Percentiles rank a stretch among this genome's conserved stretches.
Evolutionary conservation across 129 eudicot species (phyloP).

Genomic region (Smallanthus sonchifolius): DNA sequence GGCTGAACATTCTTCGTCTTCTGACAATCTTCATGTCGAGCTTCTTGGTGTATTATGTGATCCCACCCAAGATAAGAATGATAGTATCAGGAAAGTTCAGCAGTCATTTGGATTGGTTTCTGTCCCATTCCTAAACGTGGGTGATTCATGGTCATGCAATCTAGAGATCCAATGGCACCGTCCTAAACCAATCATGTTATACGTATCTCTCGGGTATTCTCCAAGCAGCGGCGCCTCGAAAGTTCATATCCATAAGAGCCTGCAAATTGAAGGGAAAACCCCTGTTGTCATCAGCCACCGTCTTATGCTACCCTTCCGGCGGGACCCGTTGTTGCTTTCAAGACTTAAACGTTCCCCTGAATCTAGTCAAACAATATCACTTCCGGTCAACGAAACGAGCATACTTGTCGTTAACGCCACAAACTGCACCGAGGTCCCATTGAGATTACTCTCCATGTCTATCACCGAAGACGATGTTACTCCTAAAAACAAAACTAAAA

Average conservation of each 20-base stretch:
- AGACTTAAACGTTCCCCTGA: constrained; percentile 49
- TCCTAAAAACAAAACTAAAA: constrained; percentile 7
- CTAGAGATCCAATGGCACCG: constrained; percentile 92
- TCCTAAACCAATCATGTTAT: constrained; percentile 88
- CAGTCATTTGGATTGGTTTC: constrained; percentile 88
- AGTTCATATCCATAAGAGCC: constrained; percentile 84
- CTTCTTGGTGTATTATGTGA: constrained; percentile 66
- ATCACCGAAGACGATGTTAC: constrained; percentile 35
- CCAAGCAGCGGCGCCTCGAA: constrained; percentile 53
- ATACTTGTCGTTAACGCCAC: constrained; percentile 62
- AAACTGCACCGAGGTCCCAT: constrained; percentile 86
- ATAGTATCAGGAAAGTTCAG: constrained; percentile 64
- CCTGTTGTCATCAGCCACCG: constrained; percentile 70
- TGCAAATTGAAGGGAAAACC: constrained; percentile 88
- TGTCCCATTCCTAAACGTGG: constrained; percentile 62
- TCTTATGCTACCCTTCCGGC: constrained; percentile 76
- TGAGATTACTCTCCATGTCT: constrained; percentile 62
- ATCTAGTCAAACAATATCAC: constrained; percentile 41
- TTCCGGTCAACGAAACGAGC: constrained; percentile 76
- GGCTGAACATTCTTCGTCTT: constrained; percentile 39
- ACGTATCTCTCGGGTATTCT: constrained; percentile 79
- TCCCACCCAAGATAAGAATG: constrained; percentile 29
- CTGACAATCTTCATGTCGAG: constrained; percentile 81
- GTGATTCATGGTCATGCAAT: constrained; percentile 85
- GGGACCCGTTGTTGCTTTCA: constrained; percentile 81